Evolutionary conservation across 495 filamentous ascomycete genomes (phyloP), one percentile per base, ranked within the genome.

Genomic region (Glarea lozoyensis): DNA sequence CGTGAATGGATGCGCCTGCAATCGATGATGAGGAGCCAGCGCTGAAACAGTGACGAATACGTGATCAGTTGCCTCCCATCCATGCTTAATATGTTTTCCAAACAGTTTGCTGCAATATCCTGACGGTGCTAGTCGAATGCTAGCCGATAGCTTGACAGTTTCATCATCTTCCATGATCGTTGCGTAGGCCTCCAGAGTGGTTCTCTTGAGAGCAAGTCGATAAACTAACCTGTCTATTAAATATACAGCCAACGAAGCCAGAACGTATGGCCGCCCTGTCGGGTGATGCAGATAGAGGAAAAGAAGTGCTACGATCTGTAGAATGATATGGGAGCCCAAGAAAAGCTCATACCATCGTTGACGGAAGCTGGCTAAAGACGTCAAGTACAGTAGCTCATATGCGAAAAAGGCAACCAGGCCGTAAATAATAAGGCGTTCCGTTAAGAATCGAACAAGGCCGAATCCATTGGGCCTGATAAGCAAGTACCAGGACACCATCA

Each of bases 1-100:
- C 3, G 75, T 78, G 49, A 81, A 81, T 0, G 76, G 78, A 48
- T 82, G 78, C 1, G 69, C 61, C 65, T 78, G 60, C 46, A 74
- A 29, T 29, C 61, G 48, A 55, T 73, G 63, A 47, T 59, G 63
- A 19, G 48, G 35, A 2, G 64, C 63, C 3, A 80, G 57, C 1
- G 56, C 54, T 0, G 76, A 78, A 0, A 81, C 58, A 10, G 69
- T 67, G 23, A 81, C 45, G 53, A 81, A 79, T 37, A 75, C 64
- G 51, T 81, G 78, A 36, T 78, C 72, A 3, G 73, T 72, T 4
- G 75, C 54, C 21, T 56, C 49, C 75, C 77, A 81, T 20, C 76
- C 75, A 24, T 67, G 38, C 2, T 54, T 54, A 34, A 79, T 64
- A 20, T 56, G 62, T 15, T 58, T 55, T 17, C 40, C 47, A 35